phyloP scores from a whole-genome alignment of 257 asterid species.

The Handroanthus guayacan region DNA sequence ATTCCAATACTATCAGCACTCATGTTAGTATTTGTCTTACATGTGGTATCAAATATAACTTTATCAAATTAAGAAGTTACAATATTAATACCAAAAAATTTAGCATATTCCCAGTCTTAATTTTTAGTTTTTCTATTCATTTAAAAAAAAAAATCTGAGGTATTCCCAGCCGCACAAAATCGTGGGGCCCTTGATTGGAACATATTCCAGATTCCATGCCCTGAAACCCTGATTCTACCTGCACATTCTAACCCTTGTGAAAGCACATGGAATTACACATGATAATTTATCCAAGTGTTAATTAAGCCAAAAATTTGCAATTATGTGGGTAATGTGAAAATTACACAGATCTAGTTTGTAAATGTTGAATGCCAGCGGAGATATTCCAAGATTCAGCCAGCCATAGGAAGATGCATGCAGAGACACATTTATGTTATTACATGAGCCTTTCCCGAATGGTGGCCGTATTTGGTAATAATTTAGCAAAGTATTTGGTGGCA shows the following conservation, averaged over 20 bases:
- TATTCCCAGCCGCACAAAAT: too few species aligned
- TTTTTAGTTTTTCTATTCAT: too few species aligned
- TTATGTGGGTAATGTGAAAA: background rate
- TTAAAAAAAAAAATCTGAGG: background rate
- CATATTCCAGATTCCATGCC: constrained; percentile 20
- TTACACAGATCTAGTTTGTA: background rate
- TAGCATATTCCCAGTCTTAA: background rate
- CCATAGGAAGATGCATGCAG: background rate
- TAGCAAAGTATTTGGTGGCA: constrained; percentile 4
- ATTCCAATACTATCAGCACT: too few species aligned
- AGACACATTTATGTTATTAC: background rate
- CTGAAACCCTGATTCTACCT: background rate
- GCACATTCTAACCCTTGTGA: constrained; percentile 18
- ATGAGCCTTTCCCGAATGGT: background rate
- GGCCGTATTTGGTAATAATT: background rate
- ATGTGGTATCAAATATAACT: too few species aligned
- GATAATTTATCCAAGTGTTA: background rate
- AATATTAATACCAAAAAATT: too few species aligned
- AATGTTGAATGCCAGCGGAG: background rate
- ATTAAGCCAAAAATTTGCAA: too few species aligned
- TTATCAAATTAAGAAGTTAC: too few species aligned
- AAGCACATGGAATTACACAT: constrained; percentile 22
- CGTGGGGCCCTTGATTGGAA: background rate
- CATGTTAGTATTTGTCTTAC: too few species aligned
- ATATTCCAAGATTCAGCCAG: constrained; percentile 27